phyloP scores from a whole-genome alignment of 2,329 filamentous ascomycete genomes.

The Chalara sp. region DNA sequence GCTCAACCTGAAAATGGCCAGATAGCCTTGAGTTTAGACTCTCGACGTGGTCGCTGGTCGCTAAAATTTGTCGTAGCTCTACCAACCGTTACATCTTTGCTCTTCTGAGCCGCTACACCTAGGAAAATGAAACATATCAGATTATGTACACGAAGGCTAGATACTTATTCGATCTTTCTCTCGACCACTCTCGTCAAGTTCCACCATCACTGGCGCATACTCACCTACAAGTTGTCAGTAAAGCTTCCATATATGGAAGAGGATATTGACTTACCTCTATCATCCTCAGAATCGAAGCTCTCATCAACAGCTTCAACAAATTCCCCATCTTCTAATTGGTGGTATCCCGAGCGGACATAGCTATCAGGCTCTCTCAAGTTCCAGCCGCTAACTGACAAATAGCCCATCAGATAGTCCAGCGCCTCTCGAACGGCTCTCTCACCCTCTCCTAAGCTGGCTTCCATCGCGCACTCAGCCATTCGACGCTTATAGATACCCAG shows the following conservation, averaged over 20 bases:
- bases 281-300: constrained; percentile 47
- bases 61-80: no score
- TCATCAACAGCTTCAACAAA: constrained; percentile 37
- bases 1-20: no score
- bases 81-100: no score
- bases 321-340: constrained; percentile 48
- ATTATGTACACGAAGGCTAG: constrained; percentile 5
- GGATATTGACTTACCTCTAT: constrained; percentile 22
- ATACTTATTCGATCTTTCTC: constrained; percentile 25
- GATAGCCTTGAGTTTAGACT: no score
- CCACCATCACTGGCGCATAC: constrained; percentile 27
- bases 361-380: constrained; percentile 39
- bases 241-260: not conserved
- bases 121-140: no score
- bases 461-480: constrained; percentile 39
- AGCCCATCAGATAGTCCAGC: constrained; percentile 42
- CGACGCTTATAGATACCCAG: constrained; percentile 49
- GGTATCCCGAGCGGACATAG: constrained; percentile 40
- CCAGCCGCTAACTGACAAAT: constrained; percentile 45
- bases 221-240: not conserved
- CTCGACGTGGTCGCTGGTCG: no score
- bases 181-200: constrained; percentile 25
- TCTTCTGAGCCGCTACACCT: no score
- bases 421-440: constrained; percentile 39
- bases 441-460: constrained; percentile 29